Percentiles rank a stretch among this genome's conserved stretches.
Conservation (phyloP, 2,329 filamentous ascomycete species). For the Sporothrix variecibatus region DNA sequence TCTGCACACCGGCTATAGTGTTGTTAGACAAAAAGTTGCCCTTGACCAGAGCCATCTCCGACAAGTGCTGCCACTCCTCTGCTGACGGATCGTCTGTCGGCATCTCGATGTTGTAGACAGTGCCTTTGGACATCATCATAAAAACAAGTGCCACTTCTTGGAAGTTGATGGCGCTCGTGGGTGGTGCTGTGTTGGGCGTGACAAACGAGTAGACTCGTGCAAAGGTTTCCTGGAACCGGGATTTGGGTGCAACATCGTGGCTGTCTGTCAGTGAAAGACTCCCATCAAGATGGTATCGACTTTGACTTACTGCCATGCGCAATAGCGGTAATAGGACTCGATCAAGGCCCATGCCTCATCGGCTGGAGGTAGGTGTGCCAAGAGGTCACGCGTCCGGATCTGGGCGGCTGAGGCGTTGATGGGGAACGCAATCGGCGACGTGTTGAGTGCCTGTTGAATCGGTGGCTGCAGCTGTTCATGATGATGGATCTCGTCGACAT, state of each 20-base stretch:
- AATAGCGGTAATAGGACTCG: constrained; percentile 26
- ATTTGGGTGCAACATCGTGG: constrained; percentile 13
- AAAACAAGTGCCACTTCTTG: constrained; percentile 23
- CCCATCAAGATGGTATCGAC: too few species aligned
- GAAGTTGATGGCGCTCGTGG: neutral
- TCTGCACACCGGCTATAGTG: constrained; percentile 17
- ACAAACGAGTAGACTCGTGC: constrained; percentile 8
- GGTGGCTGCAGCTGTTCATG: constrained; percentile 1
- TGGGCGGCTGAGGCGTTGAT: neutral
- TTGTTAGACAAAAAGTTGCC: constrained; percentile 25
- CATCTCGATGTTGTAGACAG: constrained; percentile 24
- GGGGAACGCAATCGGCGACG: neutral
- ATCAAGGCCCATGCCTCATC: constrained; percentile 22
- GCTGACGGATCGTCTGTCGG: constrained; percentile 19
- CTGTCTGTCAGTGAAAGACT: neutral
- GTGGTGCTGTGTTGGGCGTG: neutral
- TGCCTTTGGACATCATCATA: constrained; percentile 24
- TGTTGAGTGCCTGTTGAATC: neutral
- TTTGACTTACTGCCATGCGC: constrained; percentile 22
- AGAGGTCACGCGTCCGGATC: constrained; percentile 13
- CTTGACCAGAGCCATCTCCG: constrained; percentile 22
- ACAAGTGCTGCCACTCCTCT: constrained; percentile 21
- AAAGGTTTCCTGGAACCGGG: constrained; percentile 16
- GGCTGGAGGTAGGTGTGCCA: constrained; percentile 12
- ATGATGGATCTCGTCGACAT: neutral